These are phyloP conservation scores for Kwoniella sp. DNA, from an alignment of 768 basidiomycete species.

Conservation along the genomic window DNA sequence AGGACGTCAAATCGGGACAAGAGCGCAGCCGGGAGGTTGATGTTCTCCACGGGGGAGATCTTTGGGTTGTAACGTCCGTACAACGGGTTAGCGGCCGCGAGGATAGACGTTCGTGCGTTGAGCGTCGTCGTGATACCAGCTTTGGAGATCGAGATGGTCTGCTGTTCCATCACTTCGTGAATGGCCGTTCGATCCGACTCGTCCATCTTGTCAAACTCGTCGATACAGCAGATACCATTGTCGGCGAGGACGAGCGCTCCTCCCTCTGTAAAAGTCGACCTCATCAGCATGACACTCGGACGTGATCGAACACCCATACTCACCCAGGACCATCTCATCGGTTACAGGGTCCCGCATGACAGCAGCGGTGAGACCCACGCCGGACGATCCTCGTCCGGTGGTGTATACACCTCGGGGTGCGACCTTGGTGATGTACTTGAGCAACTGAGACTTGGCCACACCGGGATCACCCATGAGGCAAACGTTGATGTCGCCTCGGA, in stretches of 20 bases:
- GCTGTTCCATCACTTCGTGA: constrained; percentile 91
- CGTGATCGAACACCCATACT: constrained; percentile 41
- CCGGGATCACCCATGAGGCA: constrained; percentile 99
- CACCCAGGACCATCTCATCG: constrained; percentile 98
- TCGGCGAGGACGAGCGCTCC: constrained; percentile 98
- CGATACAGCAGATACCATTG: constrained; percentile 99
- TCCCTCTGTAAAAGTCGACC: constrained; percentile 65
- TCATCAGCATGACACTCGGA: not conserved
- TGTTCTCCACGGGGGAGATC: constrained; percentile 96
- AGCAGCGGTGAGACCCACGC: constrained; percentile 96
- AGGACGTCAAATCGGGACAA: constrained; percentile 93
- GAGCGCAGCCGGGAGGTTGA: constrained; percentile 94
- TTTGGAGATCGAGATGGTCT: constrained; percentile 58
- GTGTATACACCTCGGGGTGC: constrained; percentile 97
- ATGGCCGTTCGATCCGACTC: constrained; percentile 95
- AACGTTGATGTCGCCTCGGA: constrained; percentile 93
- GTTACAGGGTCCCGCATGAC: constrained; percentile 99
- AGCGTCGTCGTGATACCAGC: constrained; percentile 58
- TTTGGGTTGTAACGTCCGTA: constrained; percentile 98
- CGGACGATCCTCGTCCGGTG: constrained; percentile 96
- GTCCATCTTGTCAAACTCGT: constrained; percentile 99
- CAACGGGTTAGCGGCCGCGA: constrained; percentile 95
- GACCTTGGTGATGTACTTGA: constrained; percentile 95
- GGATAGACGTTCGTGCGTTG: constrained; percentile 57
- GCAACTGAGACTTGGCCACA: constrained; percentile 80